A percentile compares a stretch with the other conserved stretches of the same genome.
These are phyloP conservation scores for Boletus speciosus DNA, from an alignment of 768 basidiomycete species.

Conservation along the genomic window DNA sequence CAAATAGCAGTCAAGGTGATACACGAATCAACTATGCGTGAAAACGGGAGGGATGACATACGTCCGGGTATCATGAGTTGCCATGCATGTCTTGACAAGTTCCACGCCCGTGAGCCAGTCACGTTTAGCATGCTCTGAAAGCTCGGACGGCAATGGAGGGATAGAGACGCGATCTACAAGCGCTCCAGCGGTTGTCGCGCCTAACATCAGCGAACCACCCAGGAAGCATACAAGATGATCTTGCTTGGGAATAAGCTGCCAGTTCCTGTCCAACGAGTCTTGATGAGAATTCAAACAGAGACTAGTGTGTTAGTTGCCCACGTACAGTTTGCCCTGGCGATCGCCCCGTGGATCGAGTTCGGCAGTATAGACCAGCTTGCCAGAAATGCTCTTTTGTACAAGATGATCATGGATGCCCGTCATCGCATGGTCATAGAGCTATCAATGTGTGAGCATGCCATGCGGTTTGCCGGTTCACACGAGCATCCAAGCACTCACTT, in stretches of 20 bases:
- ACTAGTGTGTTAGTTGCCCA: background rate
- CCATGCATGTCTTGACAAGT: conserved; percentile 84
- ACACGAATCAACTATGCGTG: background rate
- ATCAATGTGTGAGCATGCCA: conserved; percentile 5
- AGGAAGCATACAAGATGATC: conserved; percentile 97
- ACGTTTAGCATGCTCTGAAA: conserved; percentile 59
- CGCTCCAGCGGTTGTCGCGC: conserved; percentile 69
- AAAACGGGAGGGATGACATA: conserved; percentile 35
- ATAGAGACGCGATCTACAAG: conserved; percentile 52
- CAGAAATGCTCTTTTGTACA: conserved; percentile 56
- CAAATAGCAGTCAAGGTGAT: background rate
- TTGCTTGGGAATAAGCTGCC: conserved; percentile 82
- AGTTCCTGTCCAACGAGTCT: conserved; percentile 43
- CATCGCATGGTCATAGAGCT: conserved; percentile 94
- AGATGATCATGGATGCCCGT: conserved; percentile 73
- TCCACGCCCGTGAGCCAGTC: conserved; percentile 83
- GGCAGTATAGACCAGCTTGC: conserved; percentile 70
- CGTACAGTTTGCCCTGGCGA: conserved; percentile 34
- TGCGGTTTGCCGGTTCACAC: background rate
- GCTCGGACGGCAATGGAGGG: conserved; percentile 61
- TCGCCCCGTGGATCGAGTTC: conserved; percentile 67
- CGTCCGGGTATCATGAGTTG: conserved; percentile 81
- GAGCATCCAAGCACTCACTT: conserved; percentile 42
- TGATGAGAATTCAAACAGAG: conserved; percentile 6
- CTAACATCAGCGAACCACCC: conserved; percentile 87